Evolutionary conservation across 2,329 filamentous ascomycete species (phyloP), one percentile per base, ranked within the genome.

Genomic region (Penicillium sp.): DNA sequence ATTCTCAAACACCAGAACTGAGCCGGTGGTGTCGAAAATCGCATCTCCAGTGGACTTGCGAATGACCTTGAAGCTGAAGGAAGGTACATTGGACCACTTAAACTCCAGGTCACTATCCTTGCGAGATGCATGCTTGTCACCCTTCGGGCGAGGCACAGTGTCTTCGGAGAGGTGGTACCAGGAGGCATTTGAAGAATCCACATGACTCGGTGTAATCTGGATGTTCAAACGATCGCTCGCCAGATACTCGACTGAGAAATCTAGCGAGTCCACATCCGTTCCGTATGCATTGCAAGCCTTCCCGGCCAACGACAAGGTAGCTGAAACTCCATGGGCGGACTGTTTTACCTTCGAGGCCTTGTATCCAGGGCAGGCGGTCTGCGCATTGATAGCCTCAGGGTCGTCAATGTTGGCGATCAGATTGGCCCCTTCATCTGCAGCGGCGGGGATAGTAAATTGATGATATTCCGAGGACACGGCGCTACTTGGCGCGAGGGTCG

Each of bases 231-330:
- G 80, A 60, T 89, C 82, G 13, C 73, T 71, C 4, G 82, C 79
- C 65, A 90, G 84, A 59, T 86, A 87, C 62, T 86, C 82, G 10
- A 94, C 86, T 3, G 83, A 80, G 26, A 95, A 74, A 29, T 79
- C 80, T 42, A 95, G 75, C 4, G 80, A 75, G 20, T 85, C 78
- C 23, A 95, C 75, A 65, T 95, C 91, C 7, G 80, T 87, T 0
- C 91, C 90, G 58, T 93, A 95, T 18, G 84, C 82, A 69, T 93
- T 88, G 75, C 90, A 85, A 24, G 81, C 67, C 18, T 74, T 59
- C 3, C 82, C 83, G 30, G 80, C 81, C 46, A 85, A 66, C 0
- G 62, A 72, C 60, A 85, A 63, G 4, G 71, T 76, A 7, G 82
- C 83, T 2, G 73, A 79, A 45, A 85, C 72, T 3, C 82, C 82